phyloP scores from a whole-genome alignment of 192 early-diverging fungal genomes.

The Dissophora globulifera region DNA sequence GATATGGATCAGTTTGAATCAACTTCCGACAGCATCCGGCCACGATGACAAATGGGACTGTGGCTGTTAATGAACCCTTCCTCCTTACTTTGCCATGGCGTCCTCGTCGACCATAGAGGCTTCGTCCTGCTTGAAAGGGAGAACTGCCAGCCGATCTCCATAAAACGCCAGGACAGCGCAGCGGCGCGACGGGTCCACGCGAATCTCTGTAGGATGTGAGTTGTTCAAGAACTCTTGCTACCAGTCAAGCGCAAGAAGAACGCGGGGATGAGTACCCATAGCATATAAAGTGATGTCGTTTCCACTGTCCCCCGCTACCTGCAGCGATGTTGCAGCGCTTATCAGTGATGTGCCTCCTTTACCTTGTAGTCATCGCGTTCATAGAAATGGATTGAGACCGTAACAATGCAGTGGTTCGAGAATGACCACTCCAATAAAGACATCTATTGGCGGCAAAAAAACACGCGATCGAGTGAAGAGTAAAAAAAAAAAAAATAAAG shows the following conservation, averaged over 20 bases:
- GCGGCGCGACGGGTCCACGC: slow-evolving; percentile 86
- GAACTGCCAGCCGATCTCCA: slow-evolving; percentile 86
- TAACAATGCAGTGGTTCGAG: slow-evolving; percentile 78
- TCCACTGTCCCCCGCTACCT: no score
- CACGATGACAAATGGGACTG: not conserved
- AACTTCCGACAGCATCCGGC: not conserved
- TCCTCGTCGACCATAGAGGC: slow-evolving; percentile 63
- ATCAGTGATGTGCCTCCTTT: no score
- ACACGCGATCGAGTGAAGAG: no score
- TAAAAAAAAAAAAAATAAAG: not conserved
- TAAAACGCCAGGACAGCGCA: slow-evolving; percentile 93
- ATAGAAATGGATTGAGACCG: slow-evolving; percentile 97
- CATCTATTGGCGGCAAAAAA: slow-evolving; percentile 69
- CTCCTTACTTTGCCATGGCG: slow-evolving; percentile 63
- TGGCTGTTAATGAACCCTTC: no score
- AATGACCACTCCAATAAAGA: slow-evolving; percentile 88
- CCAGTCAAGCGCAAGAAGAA: not conserved
- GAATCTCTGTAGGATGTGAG: slow-evolving; percentile 68
- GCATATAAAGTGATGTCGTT: no score
- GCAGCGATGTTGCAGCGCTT: no score
- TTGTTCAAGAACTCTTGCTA: slow-evolving; percentile 77
- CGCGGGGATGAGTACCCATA: no score
- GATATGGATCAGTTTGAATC: not conserved
- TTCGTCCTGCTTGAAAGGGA: slow-evolving; percentile 85
- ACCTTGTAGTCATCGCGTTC: slow-evolving; percentile 92